Conservation (phyloP, 2,329 filamentous ascomycete genomes). For the Chrysoporthe puriensis region DNA sequence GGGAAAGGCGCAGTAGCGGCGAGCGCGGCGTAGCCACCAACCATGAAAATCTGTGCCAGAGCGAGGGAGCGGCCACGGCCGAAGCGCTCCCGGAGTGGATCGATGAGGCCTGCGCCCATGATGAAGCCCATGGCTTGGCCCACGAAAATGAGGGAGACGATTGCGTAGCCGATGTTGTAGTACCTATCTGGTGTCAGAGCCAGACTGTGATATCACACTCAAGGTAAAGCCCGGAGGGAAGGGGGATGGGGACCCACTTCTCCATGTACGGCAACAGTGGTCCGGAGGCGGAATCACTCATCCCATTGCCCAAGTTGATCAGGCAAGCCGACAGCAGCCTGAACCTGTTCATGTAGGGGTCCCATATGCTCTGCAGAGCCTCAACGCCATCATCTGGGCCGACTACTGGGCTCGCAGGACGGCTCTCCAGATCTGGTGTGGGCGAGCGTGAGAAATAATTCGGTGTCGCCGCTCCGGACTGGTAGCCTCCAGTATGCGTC, state of each 20-base stretch:
- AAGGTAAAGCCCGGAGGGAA: background rate
- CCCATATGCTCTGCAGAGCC: slow-evolving; percentile 59
- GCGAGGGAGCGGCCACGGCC: slow-evolving; percentile 69
- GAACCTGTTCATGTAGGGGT: slow-evolving; percentile 71
- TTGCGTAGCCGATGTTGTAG: slow-evolving; percentile 75
- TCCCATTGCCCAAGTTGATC: slow-evolving; percentile 69
- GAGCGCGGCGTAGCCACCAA: slow-evolving; percentile 66
- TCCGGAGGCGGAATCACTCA: slow-evolving; percentile 77
- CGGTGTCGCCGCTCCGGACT: slow-evolving; percentile 7
- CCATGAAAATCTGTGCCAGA: slow-evolving; percentile 59
- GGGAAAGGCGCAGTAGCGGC: slow-evolving; percentile 72
- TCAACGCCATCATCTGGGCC: slow-evolving; percentile 44
- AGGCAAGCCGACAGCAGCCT: slow-evolving; percentile 67
- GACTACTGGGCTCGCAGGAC: slow-evolving; percentile 49
- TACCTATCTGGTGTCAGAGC: slow-evolving; percentile 44
- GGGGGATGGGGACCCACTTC: slow-evolving; percentile 41
- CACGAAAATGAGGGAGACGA: slow-evolving; percentile 83
- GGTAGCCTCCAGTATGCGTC: slow-evolving; percentile 3
- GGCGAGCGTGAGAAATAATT: slow-evolving; percentile 3
- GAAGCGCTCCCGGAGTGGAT: slow-evolving; percentile 62
- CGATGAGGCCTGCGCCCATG: slow-evolving; percentile 69
- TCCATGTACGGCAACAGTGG: slow-evolving; percentile 84
- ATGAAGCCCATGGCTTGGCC: slow-evolving; percentile 79
- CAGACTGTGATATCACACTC: slow-evolving; percentile 19
- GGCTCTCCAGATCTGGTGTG: slow-evolving; percentile 53